Conservation (phyloP, 345 rosid genomes). For the Lenwebbia sp. region DNA sequence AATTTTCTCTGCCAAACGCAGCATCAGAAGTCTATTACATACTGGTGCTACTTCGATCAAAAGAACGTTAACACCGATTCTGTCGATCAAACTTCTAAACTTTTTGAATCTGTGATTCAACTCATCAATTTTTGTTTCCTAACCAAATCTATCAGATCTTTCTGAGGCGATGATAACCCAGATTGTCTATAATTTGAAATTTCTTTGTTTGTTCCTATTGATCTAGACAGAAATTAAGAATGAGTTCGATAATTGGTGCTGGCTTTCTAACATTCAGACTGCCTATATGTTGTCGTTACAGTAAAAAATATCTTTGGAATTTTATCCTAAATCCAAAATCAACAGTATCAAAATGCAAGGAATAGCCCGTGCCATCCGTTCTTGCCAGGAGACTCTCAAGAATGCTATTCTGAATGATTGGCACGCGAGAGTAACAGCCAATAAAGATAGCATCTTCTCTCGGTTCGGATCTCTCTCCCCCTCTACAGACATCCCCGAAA, state of each 20-base stretch:
- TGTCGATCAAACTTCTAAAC: background rate
- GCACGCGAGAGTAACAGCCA: background rate
- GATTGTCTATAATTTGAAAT: background rate
- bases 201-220: background rate
- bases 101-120: background rate
- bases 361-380: constrained; percentile 19
- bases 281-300: background rate
- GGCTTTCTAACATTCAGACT: background rate
- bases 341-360: constrained; percentile 25
- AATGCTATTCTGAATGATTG: constrained; percentile 18
- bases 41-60: background rate
- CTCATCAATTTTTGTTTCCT: background rate
- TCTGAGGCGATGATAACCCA: background rate
- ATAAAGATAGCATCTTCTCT: constrained; percentile 9
- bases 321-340: background rate
- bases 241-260: background rate
- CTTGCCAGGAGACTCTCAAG: constrained; percentile 26
- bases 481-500: constrained; percentile 27
- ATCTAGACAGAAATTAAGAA: background rate
- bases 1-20: background rate
- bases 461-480: constrained; percentile 19
- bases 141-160: background rate
- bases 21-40: background rate
- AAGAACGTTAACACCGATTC: background rate
- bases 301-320: background rate